phyloP scores from a whole-genome alignment of 352 stramenopile species.

The Globisporangium perplexum region DNA sequence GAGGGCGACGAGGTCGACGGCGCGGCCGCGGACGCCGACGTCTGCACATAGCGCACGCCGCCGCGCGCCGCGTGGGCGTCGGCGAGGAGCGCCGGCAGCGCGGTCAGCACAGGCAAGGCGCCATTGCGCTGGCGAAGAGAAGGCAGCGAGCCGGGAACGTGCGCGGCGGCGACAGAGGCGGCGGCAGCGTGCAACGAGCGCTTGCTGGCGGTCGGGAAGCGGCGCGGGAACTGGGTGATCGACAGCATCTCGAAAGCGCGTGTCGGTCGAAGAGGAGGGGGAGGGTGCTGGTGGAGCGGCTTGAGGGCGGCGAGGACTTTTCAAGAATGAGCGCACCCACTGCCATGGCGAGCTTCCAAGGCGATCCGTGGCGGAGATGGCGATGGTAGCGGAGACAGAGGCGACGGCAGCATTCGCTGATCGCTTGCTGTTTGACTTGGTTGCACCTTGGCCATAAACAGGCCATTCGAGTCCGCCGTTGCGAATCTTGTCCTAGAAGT shows the following conservation, averaged over 20 bases:
- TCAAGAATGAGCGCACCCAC: neutral
- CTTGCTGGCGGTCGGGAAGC: constrained; percentile 73
- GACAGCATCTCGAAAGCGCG: constrained; percentile 38
- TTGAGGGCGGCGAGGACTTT: neutral
- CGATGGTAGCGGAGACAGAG: too few relatives aligned
- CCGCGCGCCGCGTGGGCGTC: constrained; percentile 1
- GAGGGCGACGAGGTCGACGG: neutral
- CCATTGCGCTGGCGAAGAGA: constrained; percentile 6
- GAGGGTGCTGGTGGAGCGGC: neutral
- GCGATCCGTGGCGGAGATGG: too few relatives aligned
- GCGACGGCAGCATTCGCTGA: too few relatives aligned
- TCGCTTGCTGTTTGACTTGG: too few relatives aligned
- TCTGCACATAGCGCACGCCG: constrained; percentile 12
- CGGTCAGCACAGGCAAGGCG: constrained; percentile 4
- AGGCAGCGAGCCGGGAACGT: constrained; percentile 4
- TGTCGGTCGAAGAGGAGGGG: neutral
- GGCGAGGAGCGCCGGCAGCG: constrained; percentile 4
- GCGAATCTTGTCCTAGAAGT: neutral
- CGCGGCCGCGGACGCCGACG: neutral
- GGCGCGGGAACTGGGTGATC: constrained; percentile 78
- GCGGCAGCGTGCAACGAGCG: constrained; percentile 25
- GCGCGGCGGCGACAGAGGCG: constrained; percentile 9
- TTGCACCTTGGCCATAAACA: too few relatives aligned
- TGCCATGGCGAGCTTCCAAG: too few relatives aligned
- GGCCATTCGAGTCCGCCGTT: neutral